phyloP scores from a whole-genome alignment of 805 yeast genomes.

The Ogataea neopini region DNA sequence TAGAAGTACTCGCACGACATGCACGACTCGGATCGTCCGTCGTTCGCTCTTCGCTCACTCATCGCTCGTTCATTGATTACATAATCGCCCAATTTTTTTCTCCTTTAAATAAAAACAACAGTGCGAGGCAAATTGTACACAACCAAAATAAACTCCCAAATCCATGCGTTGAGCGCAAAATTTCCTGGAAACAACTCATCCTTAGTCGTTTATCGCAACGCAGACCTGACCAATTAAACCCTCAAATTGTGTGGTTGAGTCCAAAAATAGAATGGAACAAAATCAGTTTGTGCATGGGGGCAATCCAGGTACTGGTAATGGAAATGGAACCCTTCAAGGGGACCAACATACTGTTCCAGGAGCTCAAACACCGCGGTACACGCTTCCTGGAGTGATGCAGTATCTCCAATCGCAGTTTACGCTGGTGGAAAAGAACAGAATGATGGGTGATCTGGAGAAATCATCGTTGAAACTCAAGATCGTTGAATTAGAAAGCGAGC shows the following conservation, averaged over 20 bases:
- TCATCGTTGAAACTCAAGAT: constrained; percentile 51
- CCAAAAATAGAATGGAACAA: constrained; percentile 19
- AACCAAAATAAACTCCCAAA: background rate
- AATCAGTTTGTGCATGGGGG: constrained; percentile 20
- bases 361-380: constrained; percentile 32
- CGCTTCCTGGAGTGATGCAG: constrained; percentile 61
- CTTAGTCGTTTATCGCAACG: background rate
- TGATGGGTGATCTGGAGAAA: constrained; percentile 54
- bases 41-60: too few species aligned
- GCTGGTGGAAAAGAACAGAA: constrained; percentile 43
- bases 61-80: background rate
- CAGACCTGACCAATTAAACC: too few species aligned
- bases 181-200: too few species aligned
- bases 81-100: background rate
- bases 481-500: constrained; percentile 52
- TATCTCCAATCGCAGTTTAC: constrained; percentile 61
- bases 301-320: constrained; percentile 10
- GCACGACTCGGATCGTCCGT: too few species aligned
- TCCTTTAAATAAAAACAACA: background rate
- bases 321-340: constrained; percentile 8
- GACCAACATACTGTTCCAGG: constrained; percentile 8
- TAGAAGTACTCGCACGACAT: too few species aligned
- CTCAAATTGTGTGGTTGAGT: background rate
- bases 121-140: constrained; percentile 8
- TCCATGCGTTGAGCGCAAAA: background rate